Percentiles rank a stretch among this genome's conserved stretches.
These are phyloP conservation scores for Chlorella ohadii DNA, from an alignment of 139 green algal species.

Conservation along the genomic window DNA sequence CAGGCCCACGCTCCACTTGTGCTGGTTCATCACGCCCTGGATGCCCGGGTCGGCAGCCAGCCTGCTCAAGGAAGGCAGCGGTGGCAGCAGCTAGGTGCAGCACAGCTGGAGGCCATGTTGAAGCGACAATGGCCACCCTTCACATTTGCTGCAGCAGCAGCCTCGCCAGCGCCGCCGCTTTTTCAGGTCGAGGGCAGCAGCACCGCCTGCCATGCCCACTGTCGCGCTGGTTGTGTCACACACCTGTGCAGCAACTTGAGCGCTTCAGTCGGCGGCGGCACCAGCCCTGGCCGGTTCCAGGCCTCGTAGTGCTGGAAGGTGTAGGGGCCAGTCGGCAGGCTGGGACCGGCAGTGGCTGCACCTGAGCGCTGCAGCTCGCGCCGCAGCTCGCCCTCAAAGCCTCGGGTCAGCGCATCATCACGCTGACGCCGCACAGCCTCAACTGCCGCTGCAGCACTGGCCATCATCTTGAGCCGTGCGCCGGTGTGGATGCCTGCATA, in stretches of 20 bases:
- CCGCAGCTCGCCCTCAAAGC: constrained; percentile 73
- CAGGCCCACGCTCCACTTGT: constrained; percentile 67
- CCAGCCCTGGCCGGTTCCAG: constrained; percentile 43
- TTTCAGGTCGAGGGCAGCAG: too few species aligned
- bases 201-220: neutral
- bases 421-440: constrained; percentile 27
- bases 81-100: too few species aligned
- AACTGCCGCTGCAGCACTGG: constrained; percentile 47
- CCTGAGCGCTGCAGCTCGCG: constrained; percentile 36
- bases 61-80: neutral
- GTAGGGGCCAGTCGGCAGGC: constrained; percentile 23
- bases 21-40: constrained; percentile 74
- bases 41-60: constrained; percentile 76
- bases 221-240: neutral
- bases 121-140: neutral
- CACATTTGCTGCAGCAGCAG: too few species aligned
- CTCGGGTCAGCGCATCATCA: constrained; percentile 44
- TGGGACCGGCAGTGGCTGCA: too few species aligned
- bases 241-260: constrained; percentile 74
- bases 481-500: neutral
- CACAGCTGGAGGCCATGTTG: too few species aligned
- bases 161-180: too few species aligned
- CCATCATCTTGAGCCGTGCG: constrained; percentile 42
- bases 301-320: constrained; percentile 51
- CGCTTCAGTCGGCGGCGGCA: constrained; percentile 54